Evolutionary conservation across 2,329 filamentous ascomycete genomes (phyloP).

Genomic region (Sclerotiophoma versabilis): DNA sequence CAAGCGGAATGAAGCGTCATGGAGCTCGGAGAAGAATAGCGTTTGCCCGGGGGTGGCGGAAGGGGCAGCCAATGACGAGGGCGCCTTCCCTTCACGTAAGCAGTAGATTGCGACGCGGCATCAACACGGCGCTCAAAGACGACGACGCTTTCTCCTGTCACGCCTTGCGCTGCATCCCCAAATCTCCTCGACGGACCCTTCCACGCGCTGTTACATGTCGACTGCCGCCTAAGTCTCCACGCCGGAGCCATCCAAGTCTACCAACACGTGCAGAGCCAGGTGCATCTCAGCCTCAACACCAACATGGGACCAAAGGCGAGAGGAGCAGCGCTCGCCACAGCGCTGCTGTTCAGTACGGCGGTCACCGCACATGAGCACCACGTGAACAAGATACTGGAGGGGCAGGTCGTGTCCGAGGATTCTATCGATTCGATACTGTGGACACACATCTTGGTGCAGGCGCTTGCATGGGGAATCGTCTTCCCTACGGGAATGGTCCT

Average conservation of each 20-base stretch:
- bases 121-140: conserved; percentile 19
- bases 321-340: conserved; percentile 25
- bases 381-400: conserved; percentile 49
- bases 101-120: conserved; percentile 33
- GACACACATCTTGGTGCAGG: conserved; percentile 91
- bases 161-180: background rate
- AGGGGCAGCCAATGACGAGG: conserved; percentile 25
- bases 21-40: conserved; percentile 1
- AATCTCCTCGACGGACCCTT: background rate
- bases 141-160: conserved; percentile 6
- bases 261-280: conserved; percentile 10
- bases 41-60: conserved; percentile 16
- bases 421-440: conserved; percentile 79
- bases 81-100: conserved; percentile 37
- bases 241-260: conserved; percentile 23
- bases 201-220: conserved; percentile 13
- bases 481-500: conserved; percentile 96
- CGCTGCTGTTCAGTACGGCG: conserved; percentile 36
- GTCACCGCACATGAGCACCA: conserved; percentile 51
- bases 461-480: conserved; percentile 85
- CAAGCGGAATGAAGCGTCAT: conserved; percentile 1
- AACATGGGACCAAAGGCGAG: conserved; percentile 20
- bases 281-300: conserved; percentile 11
- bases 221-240: conserved; percentile 20
- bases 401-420: conserved; percentile 45